Base-by-base conservation (phyloP, 805 yeast genomes). In the Nakazawaea peltata region DNA sequence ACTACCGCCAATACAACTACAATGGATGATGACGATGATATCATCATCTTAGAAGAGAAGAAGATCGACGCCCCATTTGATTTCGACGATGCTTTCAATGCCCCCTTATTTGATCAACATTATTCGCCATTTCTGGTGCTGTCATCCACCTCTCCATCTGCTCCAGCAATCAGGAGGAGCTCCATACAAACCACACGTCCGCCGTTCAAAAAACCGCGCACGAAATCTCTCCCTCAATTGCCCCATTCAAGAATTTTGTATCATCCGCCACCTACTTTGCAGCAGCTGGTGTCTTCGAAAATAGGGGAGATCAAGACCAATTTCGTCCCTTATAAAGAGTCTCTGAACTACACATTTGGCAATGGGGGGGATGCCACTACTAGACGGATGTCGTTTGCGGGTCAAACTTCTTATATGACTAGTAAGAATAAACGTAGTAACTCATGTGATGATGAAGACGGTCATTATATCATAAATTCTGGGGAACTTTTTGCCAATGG, bases 401-500 rank as follows among this genome's bases (percentile, higher is more conserved):
- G 32, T 11, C 8, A 31, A 13, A 23, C 39, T 6, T 18, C 37
- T 17, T 34, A 21, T 9, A 14, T 25, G 18, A 33, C 36, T 32
- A n/a, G 39, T 35, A 32, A 43, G 40, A 14, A 56, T 55, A 1
- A 16, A 9, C 19, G 25, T 19, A 28, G 26, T 9, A 21, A 37
- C 8, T 23, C 29, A 5, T 73, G 78, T 46, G 80, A 72, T 47
- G 86, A 80, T 46, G 71, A 73, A 40, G 80, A 81, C 41, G 94
- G 94, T 3, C 87, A 83, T 51, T 81, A 78, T 49, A 70, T 78
- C 32, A 75, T 78, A 11, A 69, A 67, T 32, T 56, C 66, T 8
- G 74, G 77, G 40, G 76, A 77, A 21, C 48, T 55, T 2, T 80
- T 82, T 54, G 85, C 94, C n/a, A 77, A 81, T 49, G 65, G 62